These are phyloP conservation scores for Trypanosomatidae sp. DNA, from an alignment of 208 protist genomes.

Conservation along the genomic window DNA sequence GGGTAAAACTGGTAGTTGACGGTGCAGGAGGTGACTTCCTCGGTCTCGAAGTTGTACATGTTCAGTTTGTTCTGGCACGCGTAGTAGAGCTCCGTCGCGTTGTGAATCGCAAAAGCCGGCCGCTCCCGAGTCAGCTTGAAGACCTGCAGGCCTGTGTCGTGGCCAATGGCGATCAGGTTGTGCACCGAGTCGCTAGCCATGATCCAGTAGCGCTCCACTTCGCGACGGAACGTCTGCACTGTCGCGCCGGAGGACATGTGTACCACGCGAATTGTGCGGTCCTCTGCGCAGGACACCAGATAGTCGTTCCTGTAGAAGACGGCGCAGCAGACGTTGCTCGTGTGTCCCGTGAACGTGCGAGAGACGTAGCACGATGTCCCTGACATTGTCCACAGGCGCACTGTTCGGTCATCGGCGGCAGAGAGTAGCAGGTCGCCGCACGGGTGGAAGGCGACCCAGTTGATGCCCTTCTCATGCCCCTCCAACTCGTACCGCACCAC, in stretches of 20 bases:
- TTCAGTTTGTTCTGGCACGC: conserved; percentile 50
- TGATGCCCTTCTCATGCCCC: conserved; percentile 98
- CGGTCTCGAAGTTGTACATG: conserved; percentile 51
- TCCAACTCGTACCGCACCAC: conserved; percentile 96
- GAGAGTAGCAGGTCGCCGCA: conserved; percentile 94
- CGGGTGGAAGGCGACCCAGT: conserved; percentile 99
- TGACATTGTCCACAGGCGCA: conserved; percentile 96
- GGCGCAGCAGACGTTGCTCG: conserved; percentile 98
- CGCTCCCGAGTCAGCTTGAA: conserved; percentile 98
- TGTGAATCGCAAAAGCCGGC: conserved; percentile 70
- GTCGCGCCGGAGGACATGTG: conserved; percentile 42
- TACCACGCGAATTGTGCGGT: conserved; percentile 95
- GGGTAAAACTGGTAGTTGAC: conserved; percentile 40
- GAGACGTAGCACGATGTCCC: conserved; percentile 88
- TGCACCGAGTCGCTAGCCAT: conserved; percentile 91
- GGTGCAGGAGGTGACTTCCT: conserved; percentile 12
- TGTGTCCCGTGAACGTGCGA: conserved; percentile 95
- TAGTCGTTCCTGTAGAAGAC: conserved; percentile 97
- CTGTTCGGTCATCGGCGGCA: conserved; percentile 96
- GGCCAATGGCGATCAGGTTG: conserved; percentile 98
- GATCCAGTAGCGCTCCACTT: conserved; percentile 98
- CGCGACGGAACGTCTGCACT: conserved; percentile 93
- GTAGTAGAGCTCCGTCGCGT: conserved; percentile 57
- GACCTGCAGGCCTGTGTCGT: conserved; percentile 96
- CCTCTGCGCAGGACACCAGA: conserved; percentile 97